Base-by-base conservation (phyloP, 2,329 filamentous ascomycete species). In the Calonectria pseudoreteaudii region DNA sequence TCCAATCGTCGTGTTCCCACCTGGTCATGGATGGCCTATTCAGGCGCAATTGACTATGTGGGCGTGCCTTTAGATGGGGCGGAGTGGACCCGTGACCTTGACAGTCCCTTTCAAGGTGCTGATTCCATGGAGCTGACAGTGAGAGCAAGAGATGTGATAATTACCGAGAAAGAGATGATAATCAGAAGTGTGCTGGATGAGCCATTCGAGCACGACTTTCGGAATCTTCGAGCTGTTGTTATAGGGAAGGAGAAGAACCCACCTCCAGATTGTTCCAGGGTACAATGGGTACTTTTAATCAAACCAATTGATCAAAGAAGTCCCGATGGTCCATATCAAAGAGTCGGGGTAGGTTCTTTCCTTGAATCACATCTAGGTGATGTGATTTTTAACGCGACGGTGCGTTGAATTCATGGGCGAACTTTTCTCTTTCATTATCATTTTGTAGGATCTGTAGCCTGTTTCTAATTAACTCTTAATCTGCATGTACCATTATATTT, bases 21-120 rank as follows among this genome's bases (percentile, higher is more conserved):
- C 8, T 64, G 58, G 60, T 47, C 60, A 23, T 64, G 60, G 60
- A 64, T 64, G 36, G 60, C 60, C 8, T 64, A 64, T 31, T 16
- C 41, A 47, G 60, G 60, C 26, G 36, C 36, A 47, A 64, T 47
- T 0, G 60, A 47, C 7, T 64, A 47, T 16, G 31, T 64, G 36
- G 36, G 31, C 7, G 60, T 64, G 41, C 60, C 60, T n/a, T 31
- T 47, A 11, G 41, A 47, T 47, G 36, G 60, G 20, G 36, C 36
- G 18, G 36, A 64, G 10, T 64, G 60, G 60, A 64, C 60, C 18
- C 14, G 14, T 16, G 36, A 64, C 3, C 31, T 64, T 31, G 16
- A 64, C 11, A 62, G n/a, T n/a, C 60, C 60, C 5, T 64, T 64
- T 47, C 16, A 23, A 8, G 2, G 2, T n/a, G 3, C 3, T 14